Evolutionary conservation across 1,284 basidiomycete species (phyloP).

Genomic region (Amylostereum areolatum): DNA sequence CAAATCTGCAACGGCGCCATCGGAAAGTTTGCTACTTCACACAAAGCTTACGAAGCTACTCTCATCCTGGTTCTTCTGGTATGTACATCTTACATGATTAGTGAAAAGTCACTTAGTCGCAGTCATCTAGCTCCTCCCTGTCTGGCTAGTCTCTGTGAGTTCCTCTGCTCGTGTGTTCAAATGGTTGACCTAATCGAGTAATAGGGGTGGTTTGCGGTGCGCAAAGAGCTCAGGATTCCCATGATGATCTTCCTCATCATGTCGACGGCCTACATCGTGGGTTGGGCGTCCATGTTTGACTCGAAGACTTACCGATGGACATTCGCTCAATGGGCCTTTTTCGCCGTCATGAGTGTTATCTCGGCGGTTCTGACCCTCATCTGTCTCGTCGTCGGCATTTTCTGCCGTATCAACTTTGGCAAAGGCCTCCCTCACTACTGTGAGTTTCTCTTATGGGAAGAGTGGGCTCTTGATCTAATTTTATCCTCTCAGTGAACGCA

Average conservation of each 20-base stretch:
- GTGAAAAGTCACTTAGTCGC: constrained; percentile 3
- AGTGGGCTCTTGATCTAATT: constrained; percentile 2
- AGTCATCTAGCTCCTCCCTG: constrained; percentile 46
- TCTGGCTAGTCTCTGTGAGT: constrained; percentile 59
- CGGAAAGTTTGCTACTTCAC: constrained; percentile 41
- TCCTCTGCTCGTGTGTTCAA: not conserved
- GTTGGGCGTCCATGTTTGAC: constrained; percentile 69
- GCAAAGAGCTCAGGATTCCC: constrained; percentile 51
- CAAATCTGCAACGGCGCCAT: constrained; percentile 64
- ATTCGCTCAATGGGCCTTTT: constrained; percentile 69
- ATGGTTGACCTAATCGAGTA: not conserved
- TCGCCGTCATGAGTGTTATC: constrained; percentile 53
- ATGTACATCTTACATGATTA: constrained; percentile 12
- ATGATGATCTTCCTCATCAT: constrained; percentile 61
- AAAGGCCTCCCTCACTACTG: constrained; percentile 63
- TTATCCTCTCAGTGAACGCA: constrained; percentile 41
- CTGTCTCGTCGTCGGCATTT: constrained; percentile 53
- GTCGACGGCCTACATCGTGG: constrained; percentile 53
- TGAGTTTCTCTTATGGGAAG: constrained; percentile 27
- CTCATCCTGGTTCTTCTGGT: constrained; percentile 55
- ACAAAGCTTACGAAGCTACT: constrained; percentile 46
- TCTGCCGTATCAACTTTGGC: constrained; percentile 70
- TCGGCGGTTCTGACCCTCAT: constrained; percentile 53
- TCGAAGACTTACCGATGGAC: constrained; percentile 70
- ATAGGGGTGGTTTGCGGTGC: constrained; percentile 71